Evolutionary conservation across 257 asterid genomes (phyloP).

Genomic region (Solanum chmielewskii): DNA sequence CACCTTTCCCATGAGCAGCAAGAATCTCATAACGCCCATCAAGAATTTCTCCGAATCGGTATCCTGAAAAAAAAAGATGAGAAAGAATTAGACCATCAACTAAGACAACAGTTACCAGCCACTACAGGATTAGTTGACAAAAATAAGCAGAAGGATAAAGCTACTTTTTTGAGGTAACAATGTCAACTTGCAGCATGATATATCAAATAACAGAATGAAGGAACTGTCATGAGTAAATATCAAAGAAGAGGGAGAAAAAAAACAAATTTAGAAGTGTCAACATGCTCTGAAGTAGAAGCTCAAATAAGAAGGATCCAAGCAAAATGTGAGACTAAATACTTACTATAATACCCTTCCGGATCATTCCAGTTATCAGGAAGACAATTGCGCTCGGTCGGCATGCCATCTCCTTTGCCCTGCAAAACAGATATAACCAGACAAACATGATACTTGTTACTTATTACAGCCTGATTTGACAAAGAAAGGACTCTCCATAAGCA

Average conservation of each 20-base stretch:
- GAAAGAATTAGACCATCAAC: not conserved
- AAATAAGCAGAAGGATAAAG: not conserved
- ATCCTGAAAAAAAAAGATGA: slow-evolving; percentile 30
- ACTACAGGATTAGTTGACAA: not conserved
- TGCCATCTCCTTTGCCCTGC: slow-evolving; percentile 74
- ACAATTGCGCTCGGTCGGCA: slow-evolving; percentile 63
- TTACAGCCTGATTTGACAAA: not conserved
- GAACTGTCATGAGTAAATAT: not conserved
- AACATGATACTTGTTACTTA: not conserved
- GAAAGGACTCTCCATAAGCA: not conserved
- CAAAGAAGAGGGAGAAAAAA: not conserved
- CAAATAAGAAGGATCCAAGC: not conserved
- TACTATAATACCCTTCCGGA: slow-evolving; percentile 28
- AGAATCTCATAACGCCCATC: slow-evolving; percentile 84
- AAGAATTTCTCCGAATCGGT: slow-evolving; percentile 89
- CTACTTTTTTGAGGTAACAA: not conserved
- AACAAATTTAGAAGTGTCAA: not conserved
- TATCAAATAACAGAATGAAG: not conserved
- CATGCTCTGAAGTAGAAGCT: not conserved
- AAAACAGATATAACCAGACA: not conserved
- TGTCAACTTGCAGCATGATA: not conserved
- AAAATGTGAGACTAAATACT: slow-evolving; percentile 3
- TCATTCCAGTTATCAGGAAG: slow-evolving; percentile 77
- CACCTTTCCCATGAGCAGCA: slow-evolving; percentile 98
- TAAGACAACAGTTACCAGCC: not conserved